These are phyloP conservation scores for Astrothelium subdiscretum DNA, from an alignment of 495 filamentous ascomycete genomes.

Conservation along the genomic window DNA sequence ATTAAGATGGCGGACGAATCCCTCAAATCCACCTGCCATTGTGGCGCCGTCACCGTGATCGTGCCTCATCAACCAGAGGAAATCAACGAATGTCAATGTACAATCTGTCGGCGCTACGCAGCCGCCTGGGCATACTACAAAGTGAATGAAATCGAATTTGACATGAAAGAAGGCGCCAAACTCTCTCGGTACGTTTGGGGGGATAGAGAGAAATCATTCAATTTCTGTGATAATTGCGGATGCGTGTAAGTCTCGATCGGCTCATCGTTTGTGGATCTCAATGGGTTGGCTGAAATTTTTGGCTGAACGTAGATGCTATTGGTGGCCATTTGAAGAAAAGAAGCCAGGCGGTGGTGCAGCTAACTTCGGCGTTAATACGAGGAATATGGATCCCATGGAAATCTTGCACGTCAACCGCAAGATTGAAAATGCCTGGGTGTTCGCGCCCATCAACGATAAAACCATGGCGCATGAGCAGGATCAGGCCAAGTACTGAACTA, in stretches of 20 bases:
- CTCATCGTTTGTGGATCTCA: conserved; percentile 6
- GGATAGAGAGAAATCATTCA: conserved; percentile 10
- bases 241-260: conserved; percentile 17
- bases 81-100: conserved; percentile 29
- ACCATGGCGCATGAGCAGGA: conserved; percentile 12
- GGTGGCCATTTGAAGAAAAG: conserved; percentile 11
- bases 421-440: conserved; percentile 8
- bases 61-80: conserved; percentile 20
- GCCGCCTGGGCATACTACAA: conserved; percentile 29
- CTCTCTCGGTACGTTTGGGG: conserved; percentile 12
- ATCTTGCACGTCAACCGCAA: conserved; percentile 10
- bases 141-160: conserved; percentile 21
- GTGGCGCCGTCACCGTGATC: conserved; percentile 24
- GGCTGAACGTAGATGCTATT: conserved; percentile 14
- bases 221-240: conserved; percentile 16
- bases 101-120: conserved; percentile 25
- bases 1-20: conserved; percentile 1
- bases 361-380: conserved; percentile 11
- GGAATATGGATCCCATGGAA: conserved; percentile 11
- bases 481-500: conserved; percentile 11
- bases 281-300: conserved; percentile 4
- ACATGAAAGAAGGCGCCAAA: conserved; percentile 12
- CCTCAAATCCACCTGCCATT: conserved; percentile 23
- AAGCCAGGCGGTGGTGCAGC: conserved; percentile 10
- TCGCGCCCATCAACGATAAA: conserved; percentile 9